Conservation (phyloP, 768 basidiomycete species). For the Auriculariales sp. region DNA sequence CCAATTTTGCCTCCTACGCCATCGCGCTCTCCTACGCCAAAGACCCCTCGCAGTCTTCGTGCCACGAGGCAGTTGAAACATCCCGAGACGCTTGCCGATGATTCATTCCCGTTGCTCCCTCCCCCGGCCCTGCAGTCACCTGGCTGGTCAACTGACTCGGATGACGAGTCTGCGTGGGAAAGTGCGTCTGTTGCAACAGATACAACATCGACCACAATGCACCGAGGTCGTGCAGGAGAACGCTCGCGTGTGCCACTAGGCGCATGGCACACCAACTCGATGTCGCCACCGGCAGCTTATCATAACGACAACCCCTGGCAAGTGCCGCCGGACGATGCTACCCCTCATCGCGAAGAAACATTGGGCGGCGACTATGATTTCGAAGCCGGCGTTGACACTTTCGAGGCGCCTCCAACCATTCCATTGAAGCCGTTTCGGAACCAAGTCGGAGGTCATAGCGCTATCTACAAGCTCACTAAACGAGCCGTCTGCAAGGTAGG, state of each 20-base stretch:
- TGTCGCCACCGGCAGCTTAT: not conserved
- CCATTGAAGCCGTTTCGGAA: conserved; percentile 92
- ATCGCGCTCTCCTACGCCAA: conserved; percentile 13
- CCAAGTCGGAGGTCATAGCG: conserved; percentile 93
- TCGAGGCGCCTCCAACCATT: conserved; percentile 57
- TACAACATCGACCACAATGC: conserved; percentile 1
- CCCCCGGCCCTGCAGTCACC: conserved; percentile 6
- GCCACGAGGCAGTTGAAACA: conserved; percentile 9
- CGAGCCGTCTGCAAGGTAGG: conserved; percentile 93
- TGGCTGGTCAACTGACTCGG: conserved; percentile 5
- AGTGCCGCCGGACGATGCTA: not conserved
- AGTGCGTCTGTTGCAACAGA: conserved; percentile 6
- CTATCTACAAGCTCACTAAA: conserved; percentile 96
- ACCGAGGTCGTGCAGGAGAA: not conserved
- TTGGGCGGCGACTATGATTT: conserved; percentile 14
- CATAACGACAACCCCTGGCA: not conserved
- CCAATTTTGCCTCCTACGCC: conserved; percentile 18
- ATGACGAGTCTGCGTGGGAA: conserved; percentile 8
- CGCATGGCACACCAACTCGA: conserved; percentile 6
- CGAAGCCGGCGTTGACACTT: conserved; percentile 22
- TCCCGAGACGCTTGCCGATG: conserved; percentile 10
- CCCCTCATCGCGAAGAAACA: not conserved
- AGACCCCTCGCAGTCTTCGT: conserved; percentile 14
- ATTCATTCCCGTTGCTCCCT: not conserved
- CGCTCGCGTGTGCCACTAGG: conserved; percentile 1